phyloP scores from a whole-genome alignment of 139 green algal genomes.

The Micromonas pusilla region DNA sequence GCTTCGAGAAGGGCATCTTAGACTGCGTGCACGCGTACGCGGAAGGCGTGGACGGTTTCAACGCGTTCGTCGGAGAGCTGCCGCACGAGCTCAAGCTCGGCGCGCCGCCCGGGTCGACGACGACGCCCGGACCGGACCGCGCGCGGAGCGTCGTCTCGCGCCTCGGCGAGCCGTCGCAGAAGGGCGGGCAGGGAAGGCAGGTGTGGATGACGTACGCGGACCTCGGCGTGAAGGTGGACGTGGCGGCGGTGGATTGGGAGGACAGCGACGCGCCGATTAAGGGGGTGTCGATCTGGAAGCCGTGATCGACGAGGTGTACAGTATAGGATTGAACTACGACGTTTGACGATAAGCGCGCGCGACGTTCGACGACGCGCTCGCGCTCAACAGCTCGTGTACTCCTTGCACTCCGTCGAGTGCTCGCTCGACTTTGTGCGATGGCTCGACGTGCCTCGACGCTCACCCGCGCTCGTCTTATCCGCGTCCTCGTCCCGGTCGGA shows the following conservation, averaged over 20 bases:
- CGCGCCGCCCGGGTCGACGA: neutral
- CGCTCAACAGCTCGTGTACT: too few relatives aligned
- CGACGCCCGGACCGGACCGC: neutral
- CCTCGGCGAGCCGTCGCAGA: slow-evolving; percentile 14
- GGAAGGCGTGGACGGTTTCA: neutral
- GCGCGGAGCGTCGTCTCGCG: neutral
- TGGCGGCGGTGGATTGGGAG: neutral
- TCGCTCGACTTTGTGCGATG: too few relatives aligned
- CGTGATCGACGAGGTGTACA: neutral
- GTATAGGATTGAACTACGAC: too few relatives aligned
- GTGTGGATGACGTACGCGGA: slow-evolving; percentile 13
- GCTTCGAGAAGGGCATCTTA: neutral
- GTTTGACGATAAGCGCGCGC: too few relatives aligned
- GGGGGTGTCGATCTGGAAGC: neutral
- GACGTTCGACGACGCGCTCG: too few relatives aligned
- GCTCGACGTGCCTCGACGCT: too few relatives aligned
- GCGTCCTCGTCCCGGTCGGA: too few relatives aligned
- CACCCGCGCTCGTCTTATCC: too few relatives aligned
- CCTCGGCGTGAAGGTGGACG: slow-evolving; percentile 5
- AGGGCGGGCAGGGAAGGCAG: neutral
- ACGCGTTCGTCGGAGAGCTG: neutral
- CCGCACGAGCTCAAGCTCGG: neutral
- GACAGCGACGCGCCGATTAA: neutral
- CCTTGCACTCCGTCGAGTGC: too few relatives aligned
- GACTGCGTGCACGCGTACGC: slow-evolving; percentile 16